Evolutionary conservation across 164 flowering plant species (phyloP), one percentile per base, ranked within the genome.

Genomic region (Chimonanthus salicifolius): DNA sequence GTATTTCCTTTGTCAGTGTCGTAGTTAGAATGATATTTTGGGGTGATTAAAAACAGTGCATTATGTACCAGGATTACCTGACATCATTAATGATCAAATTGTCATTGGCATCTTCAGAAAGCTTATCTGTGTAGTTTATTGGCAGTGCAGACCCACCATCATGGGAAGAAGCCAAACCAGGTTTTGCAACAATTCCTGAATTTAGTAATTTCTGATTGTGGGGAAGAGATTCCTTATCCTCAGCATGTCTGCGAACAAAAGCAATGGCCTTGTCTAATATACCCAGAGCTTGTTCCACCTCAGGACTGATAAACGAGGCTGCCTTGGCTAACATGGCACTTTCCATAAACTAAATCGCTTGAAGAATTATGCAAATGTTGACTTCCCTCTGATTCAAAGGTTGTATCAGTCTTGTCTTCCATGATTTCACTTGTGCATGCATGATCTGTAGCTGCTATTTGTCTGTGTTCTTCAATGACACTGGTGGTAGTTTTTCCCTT

Each of bases 211-310:
- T 71, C 64, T 75, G 82, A 64, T 49, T 50, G 9, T 54, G 47
- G 54, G 82, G 63, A 54, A 76, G 74, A 6, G 74, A 72, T 65
- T 65, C 60, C 75, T 80, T 75, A 44, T 69, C n/a, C 72, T 65
- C 58, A 50, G 44, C 80, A 76, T 74, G 62, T 68, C 78, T 78
- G 21, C 85, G 76, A 50, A 87, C 81, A 63, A 84, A 60, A 46
- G 76, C 76, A 76, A 94, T 92, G 65, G 77, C 89, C 79, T 79
- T 82, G 45, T 90, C 88, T 67, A 92, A 72, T 65, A 90, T 84
- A 58, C 78, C 81, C 45, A 94, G 73, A 80, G 98, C 98, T 63
- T 80, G 78, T 81, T 88, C 79, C 65, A 90, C 98, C 71, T 88
- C 83, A 15, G 89, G 85, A 58, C 94, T 86, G 50, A 88, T 78